Evolutionary conservation across 2,329 filamentous ascomycete species (phyloP).

Genomic region (Bretziella fagacearum): DNA sequence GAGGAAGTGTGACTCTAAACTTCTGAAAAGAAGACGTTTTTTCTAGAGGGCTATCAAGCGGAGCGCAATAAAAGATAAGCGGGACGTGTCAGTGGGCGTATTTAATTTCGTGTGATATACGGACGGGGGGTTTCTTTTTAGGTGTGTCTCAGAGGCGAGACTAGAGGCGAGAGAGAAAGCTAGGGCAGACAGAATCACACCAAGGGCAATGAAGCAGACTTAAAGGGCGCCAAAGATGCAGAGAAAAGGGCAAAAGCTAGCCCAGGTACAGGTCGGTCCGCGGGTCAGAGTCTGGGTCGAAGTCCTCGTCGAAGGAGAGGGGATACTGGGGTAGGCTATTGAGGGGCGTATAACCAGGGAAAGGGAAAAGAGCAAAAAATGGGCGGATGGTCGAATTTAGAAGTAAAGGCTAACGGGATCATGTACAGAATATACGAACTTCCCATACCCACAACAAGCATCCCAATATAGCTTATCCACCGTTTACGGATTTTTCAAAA

Average conservation of each 20-base stretch:
- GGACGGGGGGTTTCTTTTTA: not conserved
- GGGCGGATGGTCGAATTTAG: no score
- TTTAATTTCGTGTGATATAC: not conserved
- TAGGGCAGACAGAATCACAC: not conserved
- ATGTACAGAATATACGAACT: no score
- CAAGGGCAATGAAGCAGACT: slow-evolving; percentile 1
- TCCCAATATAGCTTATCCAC: no score
- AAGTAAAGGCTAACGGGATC: no score
- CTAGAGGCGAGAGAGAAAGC: not conserved
- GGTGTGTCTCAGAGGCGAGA: not conserved
- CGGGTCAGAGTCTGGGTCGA: not conserved
- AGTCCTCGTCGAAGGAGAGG: not conserved
- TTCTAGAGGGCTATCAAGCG: slow-evolving; percentile 20
- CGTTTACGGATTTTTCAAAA: no score
- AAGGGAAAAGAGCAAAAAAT: slow-evolving; percentile 10
- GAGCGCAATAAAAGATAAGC: slow-evolving; percentile 9
- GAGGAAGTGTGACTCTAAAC: slow-evolving; percentile 32
- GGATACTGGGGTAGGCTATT: not conserved
- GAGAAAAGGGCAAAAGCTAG: slow-evolving; percentile 3
- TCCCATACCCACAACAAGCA: no score
- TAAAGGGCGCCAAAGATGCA: slow-evolving; percentile 3
- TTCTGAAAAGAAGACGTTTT: slow-evolving; percentile 39
- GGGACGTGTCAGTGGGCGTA: not conserved
- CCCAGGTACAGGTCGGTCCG: not conserved
- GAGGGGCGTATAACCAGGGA: not conserved